These are phyloP conservation scores for Hypoxylon sp. DNA, from an alignment of 2,329 filamentous ascomycete species.

Conservation along the genomic window DNA sequence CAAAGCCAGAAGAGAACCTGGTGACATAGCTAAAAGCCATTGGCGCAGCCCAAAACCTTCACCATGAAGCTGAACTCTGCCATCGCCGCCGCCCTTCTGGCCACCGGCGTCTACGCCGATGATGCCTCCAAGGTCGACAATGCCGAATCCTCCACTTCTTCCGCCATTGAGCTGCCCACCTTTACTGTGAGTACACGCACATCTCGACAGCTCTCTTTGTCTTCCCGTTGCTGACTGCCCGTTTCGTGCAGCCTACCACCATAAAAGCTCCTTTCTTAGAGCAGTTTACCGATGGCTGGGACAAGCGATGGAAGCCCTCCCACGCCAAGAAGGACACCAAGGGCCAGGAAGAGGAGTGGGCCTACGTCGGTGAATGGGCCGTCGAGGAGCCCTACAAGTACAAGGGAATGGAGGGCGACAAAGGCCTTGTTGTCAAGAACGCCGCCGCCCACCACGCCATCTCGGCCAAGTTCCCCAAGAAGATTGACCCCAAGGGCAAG, in stretches of 20 bases:
- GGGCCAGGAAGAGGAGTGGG: conserved; percentile 92
- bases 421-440: conserved; percentile 98
- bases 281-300: conserved; percentile 98
- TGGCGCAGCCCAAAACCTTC: conserved; percentile 38
- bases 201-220: not conserved
- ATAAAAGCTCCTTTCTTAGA: conserved; percentile 96
- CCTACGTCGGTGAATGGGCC: conserved; percentile 94
- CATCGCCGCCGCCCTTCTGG: conserved; percentile 77
- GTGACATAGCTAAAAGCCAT: conserved; percentile 12
- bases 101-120: conserved; percentile 73
- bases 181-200: conserved; percentile 77
- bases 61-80: conserved; percentile 86
- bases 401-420: conserved; percentile 94
- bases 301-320: conserved; percentile 90
- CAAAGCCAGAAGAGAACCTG: conserved; percentile 23
- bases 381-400: conserved; percentile 92
- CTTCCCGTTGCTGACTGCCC: conserved; percentile 7
- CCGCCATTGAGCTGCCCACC: conserved; percentile 73
- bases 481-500: conserved; percentile 97
- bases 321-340: conserved; percentile 91
- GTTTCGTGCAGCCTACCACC: conserved; percentile 72
- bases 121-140: conserved; percentile 62
- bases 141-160: conserved; percentile 62
- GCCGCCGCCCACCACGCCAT: conserved; percentile 98
- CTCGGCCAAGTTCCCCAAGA: conserved; percentile 96